These are phyloP conservation scores for Sextonia rubra DNA, from an alignment of 164 flowering plant species.

Conservation along the genomic window DNA sequence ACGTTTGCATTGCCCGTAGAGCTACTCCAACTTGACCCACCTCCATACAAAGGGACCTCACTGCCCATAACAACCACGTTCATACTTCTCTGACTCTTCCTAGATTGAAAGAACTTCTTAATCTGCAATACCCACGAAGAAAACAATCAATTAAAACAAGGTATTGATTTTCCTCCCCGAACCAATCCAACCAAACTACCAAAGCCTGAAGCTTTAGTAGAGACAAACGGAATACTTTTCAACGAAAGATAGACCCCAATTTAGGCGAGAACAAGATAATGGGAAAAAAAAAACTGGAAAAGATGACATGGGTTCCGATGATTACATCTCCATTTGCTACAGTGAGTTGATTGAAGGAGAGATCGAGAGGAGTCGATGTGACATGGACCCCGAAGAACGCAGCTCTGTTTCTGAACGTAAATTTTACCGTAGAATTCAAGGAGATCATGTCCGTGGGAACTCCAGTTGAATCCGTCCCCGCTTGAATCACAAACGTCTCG, in stretches of 20 bases:
- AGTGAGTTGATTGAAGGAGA: constrained; percentile 52
- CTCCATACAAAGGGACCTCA: constrained; percentile 74
- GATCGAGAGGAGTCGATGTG: constrained; percentile 57
- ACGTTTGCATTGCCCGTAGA: constrained; percentile 38
- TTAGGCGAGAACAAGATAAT: too few relatives aligned
- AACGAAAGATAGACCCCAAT: background rate
- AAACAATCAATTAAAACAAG: background rate
- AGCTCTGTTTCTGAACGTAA: constrained; percentile 70
- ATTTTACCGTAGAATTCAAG: constrained; percentile 64
- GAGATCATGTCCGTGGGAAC: constrained; percentile 85
- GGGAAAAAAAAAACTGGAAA: background rate
- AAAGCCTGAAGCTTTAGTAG: too few relatives aligned
- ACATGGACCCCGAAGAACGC: constrained; percentile 90
- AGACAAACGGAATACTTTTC: too few relatives aligned
- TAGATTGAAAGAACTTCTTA: constrained; percentile 68
- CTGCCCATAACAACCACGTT: constrained; percentile 44
- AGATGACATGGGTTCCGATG: constrained; percentile 16
- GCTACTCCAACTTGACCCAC: constrained; percentile 61
- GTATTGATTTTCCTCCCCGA: too few relatives aligned
- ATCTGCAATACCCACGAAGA: constrained; percentile 37
- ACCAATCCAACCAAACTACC: too few relatives aligned
- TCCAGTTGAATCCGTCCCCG: constrained; percentile 72
- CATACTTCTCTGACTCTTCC: constrained; percentile 63
- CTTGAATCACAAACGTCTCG: constrained; percentile 63
- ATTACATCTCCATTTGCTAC: constrained; percentile 69